A percentile compares a stretch with the other conserved stretches of the same genome.
Evolutionary conservation across 2,329 filamentous ascomycete species (phyloP).

Genomic region (Davidsoniella neocaledoniae): DNA sequence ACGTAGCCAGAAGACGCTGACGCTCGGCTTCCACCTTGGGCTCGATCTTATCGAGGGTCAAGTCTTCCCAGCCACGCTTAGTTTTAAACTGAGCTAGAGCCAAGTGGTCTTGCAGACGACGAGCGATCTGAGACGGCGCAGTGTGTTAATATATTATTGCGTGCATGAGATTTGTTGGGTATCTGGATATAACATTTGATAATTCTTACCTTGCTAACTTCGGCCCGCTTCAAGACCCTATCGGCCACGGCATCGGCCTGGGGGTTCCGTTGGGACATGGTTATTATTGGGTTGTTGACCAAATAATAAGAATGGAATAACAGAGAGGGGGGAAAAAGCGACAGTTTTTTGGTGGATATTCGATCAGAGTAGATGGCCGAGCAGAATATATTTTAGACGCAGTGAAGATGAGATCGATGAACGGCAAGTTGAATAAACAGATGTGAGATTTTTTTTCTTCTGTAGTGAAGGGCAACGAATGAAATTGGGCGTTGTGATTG

Average conservation of each 20-base stretch:
- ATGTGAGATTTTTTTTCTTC: too few species aligned
- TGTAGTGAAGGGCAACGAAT: too few species aligned
- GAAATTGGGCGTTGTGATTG: too few species aligned
- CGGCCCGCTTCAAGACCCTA: constrained; percentile 53
- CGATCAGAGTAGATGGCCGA: too few species aligned
- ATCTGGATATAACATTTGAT: constrained; percentile 8
- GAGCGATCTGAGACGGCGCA: constrained; percentile 53
- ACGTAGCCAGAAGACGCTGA: constrained; percentile 34
- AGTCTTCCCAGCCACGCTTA: constrained; percentile 84
- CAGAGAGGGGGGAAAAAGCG: too few species aligned
- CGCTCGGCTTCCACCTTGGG: constrained; percentile 66
- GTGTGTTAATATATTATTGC: not conserved
- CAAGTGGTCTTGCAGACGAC: constrained; percentile 81
- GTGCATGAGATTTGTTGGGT: constrained; percentile 5
- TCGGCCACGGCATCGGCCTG: constrained; percentile 45
- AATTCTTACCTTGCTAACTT: constrained; percentile 53
- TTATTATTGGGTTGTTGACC: not conserved
- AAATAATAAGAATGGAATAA: not conserved
- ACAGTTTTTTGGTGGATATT: too few species aligned
- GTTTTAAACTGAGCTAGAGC: constrained; percentile 95
- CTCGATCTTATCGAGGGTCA: constrained; percentile 73
- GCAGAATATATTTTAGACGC: too few species aligned
- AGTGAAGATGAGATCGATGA: too few species aligned
- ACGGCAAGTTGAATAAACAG: too few species aligned
- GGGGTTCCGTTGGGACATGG: not conserved